Conservation (phyloP, 106 monocot genomes). For the Acorus calamus region DNA sequence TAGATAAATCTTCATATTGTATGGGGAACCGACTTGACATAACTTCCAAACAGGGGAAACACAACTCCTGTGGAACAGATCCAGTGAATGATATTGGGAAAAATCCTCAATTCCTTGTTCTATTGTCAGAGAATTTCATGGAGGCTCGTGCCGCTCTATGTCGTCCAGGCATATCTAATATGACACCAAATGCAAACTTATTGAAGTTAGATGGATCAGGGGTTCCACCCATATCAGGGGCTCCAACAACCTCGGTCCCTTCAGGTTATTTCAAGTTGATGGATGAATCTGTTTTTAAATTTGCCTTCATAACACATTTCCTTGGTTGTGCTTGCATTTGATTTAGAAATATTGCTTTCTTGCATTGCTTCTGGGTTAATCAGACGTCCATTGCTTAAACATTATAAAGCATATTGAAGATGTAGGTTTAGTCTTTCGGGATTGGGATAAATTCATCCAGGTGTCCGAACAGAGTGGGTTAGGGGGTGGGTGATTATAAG, state of each 20-base stretch:
- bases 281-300: background rate
- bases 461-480: no score
- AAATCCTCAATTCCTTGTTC: constrained; percentile 65
- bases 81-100: constrained; percentile 53
- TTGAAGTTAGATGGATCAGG: constrained; percentile 49
- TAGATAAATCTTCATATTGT: no score
- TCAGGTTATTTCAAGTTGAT: constrained; percentile 34
- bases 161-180: constrained; percentile 32
- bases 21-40: no score
- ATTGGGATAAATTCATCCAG: no score
- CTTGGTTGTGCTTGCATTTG: no score
- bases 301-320: background rate
- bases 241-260: constrained; percentile 26
- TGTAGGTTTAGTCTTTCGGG: no score
- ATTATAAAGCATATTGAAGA: no score
- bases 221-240: constrained; percentile 28
- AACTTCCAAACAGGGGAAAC: constrained; percentile 46
- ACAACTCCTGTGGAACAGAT: constrained; percentile 56
- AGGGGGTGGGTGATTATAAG: no score
- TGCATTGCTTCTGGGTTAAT: no score
- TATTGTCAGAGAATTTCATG: constrained; percentile 81
- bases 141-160: constrained; percentile 72
- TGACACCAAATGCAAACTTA: constrained; percentile 34
- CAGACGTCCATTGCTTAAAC: no score
- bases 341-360: no score